Evolutionary conservation across 2,329 filamentous ascomycete species (phyloP), one percentile per base, ranked within the genome.

Genomic region (Aspergillus pseudonomiae): DNA sequence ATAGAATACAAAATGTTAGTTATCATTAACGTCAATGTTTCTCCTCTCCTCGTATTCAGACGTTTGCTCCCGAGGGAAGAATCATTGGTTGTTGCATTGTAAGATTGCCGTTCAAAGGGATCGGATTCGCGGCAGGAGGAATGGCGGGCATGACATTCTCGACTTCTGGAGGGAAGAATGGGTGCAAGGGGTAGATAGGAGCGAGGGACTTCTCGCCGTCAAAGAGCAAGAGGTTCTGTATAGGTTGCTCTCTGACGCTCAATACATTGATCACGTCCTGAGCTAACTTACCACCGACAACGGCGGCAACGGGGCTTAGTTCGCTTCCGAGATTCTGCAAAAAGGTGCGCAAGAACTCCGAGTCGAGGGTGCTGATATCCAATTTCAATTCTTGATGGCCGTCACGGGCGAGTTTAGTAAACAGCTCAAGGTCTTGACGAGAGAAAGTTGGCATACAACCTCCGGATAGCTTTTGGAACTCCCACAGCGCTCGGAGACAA

Each of bases 201-300:
- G 91, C 92, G 68, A 91, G 87, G 78, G 92, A 91, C 53, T 85
- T 86, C 70, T 92, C 91, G 16, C 94, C 94, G 76, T 98, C 93
- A 72, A 98, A 97, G 24, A 98, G 83, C 57, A 97, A 86, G 76
- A 97, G 88, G 77, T 99, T 99, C 80, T 99, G 95, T 48, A 99
- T 91, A 0, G 95, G 95, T 78, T 97, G 95, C 80, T 98, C 93
- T 46, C 91, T 89, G 75, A 91, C 89, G 56, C 94, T 93, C 6
- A 98, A 86, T 36, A 97, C 94, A 73, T 98, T 98, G 80, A 99
- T 98, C 58, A 97, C 93, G 75, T 99, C 95, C 79, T 99, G 95
- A 0, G 94, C 93, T 19, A 99, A 85, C 76, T 94, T 89, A 11
- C 94, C 95, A 56, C 95, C 95, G 12, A 99, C 83, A 63, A 97